Base-by-base conservation (phyloP, 1,284 basidiomycete genomes). In the Termitomyces sp. region DNA sequence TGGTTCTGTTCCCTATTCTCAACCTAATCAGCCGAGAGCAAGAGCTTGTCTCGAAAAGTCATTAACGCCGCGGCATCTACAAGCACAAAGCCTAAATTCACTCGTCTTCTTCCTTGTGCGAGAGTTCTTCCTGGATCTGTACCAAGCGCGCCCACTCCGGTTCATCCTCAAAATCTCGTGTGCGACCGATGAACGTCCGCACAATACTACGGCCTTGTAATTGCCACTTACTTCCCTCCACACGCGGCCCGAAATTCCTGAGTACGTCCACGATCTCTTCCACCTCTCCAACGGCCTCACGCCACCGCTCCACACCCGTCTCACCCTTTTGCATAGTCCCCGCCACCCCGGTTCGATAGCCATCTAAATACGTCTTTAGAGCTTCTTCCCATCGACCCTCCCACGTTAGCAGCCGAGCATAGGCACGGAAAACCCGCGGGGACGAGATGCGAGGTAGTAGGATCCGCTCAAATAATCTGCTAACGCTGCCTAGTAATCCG, bases 121-220 rank as follows among this genome's bases (percentile, higher is more conserved):
- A 65, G 61, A 88, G 68, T 47, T 86, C 86, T 31, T 84, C 80
- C 64, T 77, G 72, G 63, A 88, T 65, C 53, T 70, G 82, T 61
- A 78, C 76, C 62, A 98, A 74, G 61, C 77, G 75, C 41, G 77
- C 72, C 86, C 90, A 98, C 71, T 93, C 93, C 1, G 83, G 79
- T 70, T 96, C 90, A 55, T 93, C 92, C 66, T 89, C 90, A 65
- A 94, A 98, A 28, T 88, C 88, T 68, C 75, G 83, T 59, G 86
- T 85, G 50, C 86, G 76, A 2, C 90, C 93, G 72, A 94, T 82
- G 69, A 98, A 98, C 41, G 86, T 89, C 66, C 95, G 78, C 52
- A 98, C 82, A 55, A 98, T 77, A 58, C 92, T 96, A 55, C 89
- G 80, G 39, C 88, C 93, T 71, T 96, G 92, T 67, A 91, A 82